Conservation (phyloP, 352 stramenopile species). For the Phytophthora palmivora region DNA sequence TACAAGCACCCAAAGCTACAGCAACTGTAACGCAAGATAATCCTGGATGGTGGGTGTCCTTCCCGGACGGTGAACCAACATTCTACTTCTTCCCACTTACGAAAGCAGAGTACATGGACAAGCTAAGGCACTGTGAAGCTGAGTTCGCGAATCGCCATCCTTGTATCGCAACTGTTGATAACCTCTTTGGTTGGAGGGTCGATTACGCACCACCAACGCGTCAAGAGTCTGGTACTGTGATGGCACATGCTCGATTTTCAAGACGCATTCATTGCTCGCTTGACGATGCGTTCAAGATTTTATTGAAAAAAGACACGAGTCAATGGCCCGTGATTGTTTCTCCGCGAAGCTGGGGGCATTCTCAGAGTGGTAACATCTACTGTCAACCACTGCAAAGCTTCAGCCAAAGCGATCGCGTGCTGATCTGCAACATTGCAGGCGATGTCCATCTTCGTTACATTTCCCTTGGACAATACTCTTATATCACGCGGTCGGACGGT, state of each 20-base stretch:
- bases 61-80: too few relatives aligned
- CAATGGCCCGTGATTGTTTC: conserved; percentile 1
- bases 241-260: conserved; percentile 9
- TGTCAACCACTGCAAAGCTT: conserved; percentile 1
- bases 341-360: background rate
- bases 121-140: too few relatives aligned
- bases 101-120: too few relatives aligned
- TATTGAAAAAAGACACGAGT: background rate
- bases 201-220: too few relatives aligned
- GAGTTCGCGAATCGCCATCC: too few relatives aligned
- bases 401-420: background rate
- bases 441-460: conserved; percentile 3
- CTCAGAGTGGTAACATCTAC: background rate
- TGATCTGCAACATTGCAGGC: conserved; percentile 1
- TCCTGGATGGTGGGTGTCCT: too few relatives aligned
- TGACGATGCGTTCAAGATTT: background rate
- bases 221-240: too few relatives aligned
- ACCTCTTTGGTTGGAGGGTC: too few relatives aligned
- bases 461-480: background rate
- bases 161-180: too few relatives aligned
- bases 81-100: too few relatives aligned
- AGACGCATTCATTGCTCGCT: conserved; percentile 2
- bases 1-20: too few relatives aligned
- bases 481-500: background rate
- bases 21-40: too few relatives aligned